These are phyloP conservation scores for Coemansia sp. DNA, from an alignment of 192 early-diverging fungal genomes.

Conservation along the genomic window DNA sequence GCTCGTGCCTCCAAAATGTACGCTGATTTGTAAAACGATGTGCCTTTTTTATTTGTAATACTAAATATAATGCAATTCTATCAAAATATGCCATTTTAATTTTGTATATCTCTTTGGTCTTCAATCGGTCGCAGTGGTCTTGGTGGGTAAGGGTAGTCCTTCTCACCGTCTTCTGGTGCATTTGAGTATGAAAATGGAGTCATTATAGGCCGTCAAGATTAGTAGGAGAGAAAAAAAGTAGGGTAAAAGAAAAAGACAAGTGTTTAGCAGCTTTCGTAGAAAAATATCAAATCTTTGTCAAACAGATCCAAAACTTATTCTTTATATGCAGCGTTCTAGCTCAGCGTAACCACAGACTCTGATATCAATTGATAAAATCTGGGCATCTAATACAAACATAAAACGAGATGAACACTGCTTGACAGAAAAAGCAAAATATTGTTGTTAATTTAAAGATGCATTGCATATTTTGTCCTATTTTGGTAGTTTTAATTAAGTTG, in stretches of 20 bases:
- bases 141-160: constrained; percentile 9
- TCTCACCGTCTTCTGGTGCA: not conserved
- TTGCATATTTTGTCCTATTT: too few relatives aligned
- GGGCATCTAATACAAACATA: not conserved
- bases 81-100: not conserved
- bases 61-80: not conserved
- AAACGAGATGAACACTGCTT: not conserved
- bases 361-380: not conserved
- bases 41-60: not conserved
- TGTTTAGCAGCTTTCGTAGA: not conserved
- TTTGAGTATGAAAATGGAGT: not conserved
- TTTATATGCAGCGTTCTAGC: not conserved
- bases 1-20: constrained; percentile 14
- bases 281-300: not conserved
- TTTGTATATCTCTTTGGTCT: not conserved
- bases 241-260: not conserved
- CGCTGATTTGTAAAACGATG: not conserved
- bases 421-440: not conserved
- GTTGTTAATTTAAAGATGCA: not conserved
- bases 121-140: constrained; percentile 5
- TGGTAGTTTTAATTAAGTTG: too few relatives aligned
- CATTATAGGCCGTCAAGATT: not conserved
- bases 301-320: not conserved
- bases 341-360: not conserved
- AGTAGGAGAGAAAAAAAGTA: not conserved